Evolutionary conservation across 2,329 filamentous ascomycete species (phyloP).

Genomic region (Dissoconium aciculare): DNA sequence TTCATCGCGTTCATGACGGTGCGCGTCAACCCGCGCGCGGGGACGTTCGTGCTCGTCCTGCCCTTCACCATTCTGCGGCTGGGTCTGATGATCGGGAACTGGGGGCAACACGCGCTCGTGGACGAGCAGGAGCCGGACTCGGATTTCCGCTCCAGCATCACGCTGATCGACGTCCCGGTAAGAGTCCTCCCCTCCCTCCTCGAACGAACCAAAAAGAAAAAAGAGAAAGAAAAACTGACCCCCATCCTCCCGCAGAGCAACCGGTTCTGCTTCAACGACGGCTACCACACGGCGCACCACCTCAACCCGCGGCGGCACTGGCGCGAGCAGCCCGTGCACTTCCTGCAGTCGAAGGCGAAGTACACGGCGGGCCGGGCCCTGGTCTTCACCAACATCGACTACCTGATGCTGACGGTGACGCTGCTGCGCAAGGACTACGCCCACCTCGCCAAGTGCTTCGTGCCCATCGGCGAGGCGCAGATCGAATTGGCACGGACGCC

Average conservation of each 20-base stretch:
- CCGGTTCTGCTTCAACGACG: conserved; percentile 69
- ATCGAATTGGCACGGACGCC: conserved; percentile 48
- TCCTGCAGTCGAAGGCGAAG: conserved; percentile 51
- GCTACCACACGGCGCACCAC: conserved; percentile 69
- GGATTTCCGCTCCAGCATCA: conserved; percentile 66
- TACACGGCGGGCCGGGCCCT: conserved; percentile 55
- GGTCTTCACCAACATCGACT: conserved; percentile 70
- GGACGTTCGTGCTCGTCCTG: conserved; percentile 50
- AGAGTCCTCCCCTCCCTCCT: conserved; percentile 22
- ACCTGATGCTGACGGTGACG: conserved; percentile 57
- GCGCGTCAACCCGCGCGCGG: conserved; percentile 38
- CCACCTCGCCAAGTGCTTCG: conserved; percentile 52
- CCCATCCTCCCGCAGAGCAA: conserved; percentile 47
- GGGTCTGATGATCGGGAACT: conserved; percentile 69
- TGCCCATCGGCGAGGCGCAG: conserved; percentile 56
- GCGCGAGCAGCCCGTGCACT: conserved; percentile 63
- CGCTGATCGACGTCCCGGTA: conserved; percentile 63
- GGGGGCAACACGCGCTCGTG: conserved; percentile 71
- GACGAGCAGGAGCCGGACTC: conserved; percentile 61
- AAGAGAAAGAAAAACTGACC: background rate
- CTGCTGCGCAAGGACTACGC: conserved; percentile 57
- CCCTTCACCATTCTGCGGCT: conserved; percentile 52
- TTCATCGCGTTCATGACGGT: conserved; percentile 38
- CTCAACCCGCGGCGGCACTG: conserved; percentile 66
- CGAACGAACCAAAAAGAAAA: conserved; percentile 2